Base-by-base conservation (phyloP, 2,329 filamentous ascomycete species). In the Basipetospora chlamydospora region DNA sequence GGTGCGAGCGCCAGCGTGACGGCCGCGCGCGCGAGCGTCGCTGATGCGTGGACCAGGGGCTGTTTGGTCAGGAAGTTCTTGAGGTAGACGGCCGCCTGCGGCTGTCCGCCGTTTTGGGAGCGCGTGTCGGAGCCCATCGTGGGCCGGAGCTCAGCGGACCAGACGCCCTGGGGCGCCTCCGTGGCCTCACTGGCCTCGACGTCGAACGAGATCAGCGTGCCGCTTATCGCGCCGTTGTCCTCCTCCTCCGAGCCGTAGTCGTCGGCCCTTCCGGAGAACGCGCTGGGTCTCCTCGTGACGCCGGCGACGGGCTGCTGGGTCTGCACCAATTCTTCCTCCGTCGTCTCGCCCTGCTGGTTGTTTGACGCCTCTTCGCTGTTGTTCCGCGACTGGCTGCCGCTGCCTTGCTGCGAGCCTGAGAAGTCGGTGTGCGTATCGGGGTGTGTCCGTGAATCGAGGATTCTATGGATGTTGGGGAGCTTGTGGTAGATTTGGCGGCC, bases 121-220 rank as follows among this genome's bases (percentile, higher is more conserved):
- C 49, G 49, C 11, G 49, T 33, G 25, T 61, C 57, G 3, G 47
- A 39, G 1, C 52, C 52, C 18, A 54, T 51, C 41, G 64, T 73
- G 3, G 70, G 67, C 1, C 70, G 62, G 13, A 75, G 50, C 46
- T 76, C 71, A 10, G 71, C 70, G 4, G 67, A 70, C 71, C 71
- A 76, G 2, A 69, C 49, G 11, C 67, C 70, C 2, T 64, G 55
- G 2, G 64, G 64, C 3, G 60, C 58, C 33, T 70, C 66, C 3
- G 58, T 61, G 1, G 66, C 57, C 32, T 73, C 70, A 3, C 62
- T 66, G 0, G 70, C 65, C 42, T 76, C 71, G 20, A 75, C 69
- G 39, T 76, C 71, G 39, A 76, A 74, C 43, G 67, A 73, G 35
- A 76, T 73, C 5, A 75, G 53, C 0, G 70, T 73, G 2, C 69